Base-by-base conservation (phyloP, 192 early-diverging fungal genomes). In the Kickxella alabastrina region DNA sequence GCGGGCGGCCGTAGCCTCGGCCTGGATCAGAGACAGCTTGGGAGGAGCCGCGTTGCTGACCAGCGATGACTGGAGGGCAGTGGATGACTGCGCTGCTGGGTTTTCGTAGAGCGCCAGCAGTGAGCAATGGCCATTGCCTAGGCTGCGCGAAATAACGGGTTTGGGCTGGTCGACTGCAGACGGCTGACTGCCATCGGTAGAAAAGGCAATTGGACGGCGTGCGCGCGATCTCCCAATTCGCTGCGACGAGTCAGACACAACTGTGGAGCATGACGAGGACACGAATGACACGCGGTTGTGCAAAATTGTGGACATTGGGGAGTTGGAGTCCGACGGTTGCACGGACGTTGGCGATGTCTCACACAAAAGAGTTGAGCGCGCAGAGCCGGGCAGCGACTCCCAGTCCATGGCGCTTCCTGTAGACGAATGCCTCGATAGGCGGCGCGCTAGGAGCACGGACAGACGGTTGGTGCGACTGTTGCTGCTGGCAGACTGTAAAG, bases 221-320 rank as follows among this genome's bases (percentile, higher is more conserved):
- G 24, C 28, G 14, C 51, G 53, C 13, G 34, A 40, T 12, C 37
- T 43, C 1, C 54, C 44, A 17, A 32, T 10, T 27, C 46, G 43
- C 32, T 36, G 36, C 12, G 54, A 54, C 14, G 71, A 38, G 23
- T 62, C 64, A 0, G 64, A 57, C 10, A 58, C 71, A 26, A 75
- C 57, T 0, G 71, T 75, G 12, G 71, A 75, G 59, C 71, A 75
- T 15, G 71, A 63, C 6, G 68, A 71, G 9, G 70, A 74, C 18
- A 75, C 59, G 29, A 66, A 37, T 18, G 71, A 75, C 17, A 55
- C 54, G n/a, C 70, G 54, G 47, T 73, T 54, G 47, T 47, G 63
- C 59, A 63, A 62, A 8, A 62, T 34, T 6, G 63, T 62, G 14
- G 62, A 66, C 32, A 57, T 44, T 6, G 69, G 69, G 10, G 69